These are phyloP conservation scores for Suhomyces kilbournensis DNA, from an alignment of 805 yeast genomes.

Conservation along the genomic window DNA sequence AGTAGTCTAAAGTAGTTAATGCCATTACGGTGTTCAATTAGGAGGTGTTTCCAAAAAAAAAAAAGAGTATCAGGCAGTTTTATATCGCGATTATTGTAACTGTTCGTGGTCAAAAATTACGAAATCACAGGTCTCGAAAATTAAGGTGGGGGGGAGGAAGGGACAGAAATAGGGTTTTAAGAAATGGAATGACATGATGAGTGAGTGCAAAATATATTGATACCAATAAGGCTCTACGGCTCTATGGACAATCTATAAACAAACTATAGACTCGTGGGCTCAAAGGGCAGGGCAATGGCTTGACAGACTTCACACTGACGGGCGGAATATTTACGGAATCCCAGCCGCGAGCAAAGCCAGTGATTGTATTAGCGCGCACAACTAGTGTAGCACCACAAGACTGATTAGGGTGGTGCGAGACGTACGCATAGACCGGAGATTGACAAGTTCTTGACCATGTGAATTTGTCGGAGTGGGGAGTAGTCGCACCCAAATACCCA, in stretches of 20 bases:
- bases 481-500: neutral
- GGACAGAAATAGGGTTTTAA: no score
- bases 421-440: neutral
- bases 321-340: neutral
- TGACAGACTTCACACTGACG: no score
- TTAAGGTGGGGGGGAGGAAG: neutral
- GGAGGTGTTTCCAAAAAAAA: neutral
- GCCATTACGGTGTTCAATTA: conserved; percentile 32
- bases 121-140: conserved; percentile 1
- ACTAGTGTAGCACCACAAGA: neutral
- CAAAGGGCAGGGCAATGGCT: no score
- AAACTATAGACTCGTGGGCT: no score
- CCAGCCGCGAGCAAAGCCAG: neutral
- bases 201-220: no score
- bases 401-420: neutral
- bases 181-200: no score
- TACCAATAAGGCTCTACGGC: no score
- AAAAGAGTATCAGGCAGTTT: neutral
- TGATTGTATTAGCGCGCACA: neutral
- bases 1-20: conserved; percentile 68
- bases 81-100: neutral
- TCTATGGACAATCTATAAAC: no score
- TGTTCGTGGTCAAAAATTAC: neutral
- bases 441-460: neutral
- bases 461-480: neutral